Percentiles rank a stretch among this genome's conserved stretches.
Evolutionary conservation across 352 stramenopile species (phyloP).

Genomic region (Phytophthora pistaciae): DNA sequence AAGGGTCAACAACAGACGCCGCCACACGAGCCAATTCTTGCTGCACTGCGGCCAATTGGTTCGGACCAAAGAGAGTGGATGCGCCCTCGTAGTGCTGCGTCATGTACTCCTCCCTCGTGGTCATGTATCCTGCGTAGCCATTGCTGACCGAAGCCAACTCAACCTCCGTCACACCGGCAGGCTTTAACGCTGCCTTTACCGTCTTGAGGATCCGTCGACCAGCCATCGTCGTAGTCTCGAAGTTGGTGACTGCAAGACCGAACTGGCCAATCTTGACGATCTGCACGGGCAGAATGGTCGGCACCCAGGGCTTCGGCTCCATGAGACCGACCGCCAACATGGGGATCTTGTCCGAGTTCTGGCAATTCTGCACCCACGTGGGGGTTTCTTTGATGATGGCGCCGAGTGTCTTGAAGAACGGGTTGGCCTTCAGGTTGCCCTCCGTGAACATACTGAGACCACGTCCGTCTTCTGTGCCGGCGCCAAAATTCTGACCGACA

Average conservation of each 20-base stretch:
- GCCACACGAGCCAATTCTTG: slow-evolving; percentile 58
- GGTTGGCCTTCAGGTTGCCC: slow-evolving; percentile 40
- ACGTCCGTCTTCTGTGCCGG: slow-evolving; percentile 56
- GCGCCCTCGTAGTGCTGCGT: slow-evolving; percentile 78
- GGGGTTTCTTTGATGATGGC: slow-evolving; percentile 26
- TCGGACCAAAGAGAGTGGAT: slow-evolving; percentile 76
- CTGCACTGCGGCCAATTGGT: slow-evolving; percentile 65
- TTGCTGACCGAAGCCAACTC: slow-evolving; percentile 67
- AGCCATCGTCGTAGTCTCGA: slow-evolving; percentile 73
- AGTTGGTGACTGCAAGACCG: slow-evolving; percentile 56
- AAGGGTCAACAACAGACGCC: slow-evolving; percentile 31
- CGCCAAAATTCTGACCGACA: slow-evolving; percentile 56
- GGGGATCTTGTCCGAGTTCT: slow-evolving; percentile 48
- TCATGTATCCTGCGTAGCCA: slow-evolving; percentile 72
- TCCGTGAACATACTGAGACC: slow-evolving; percentile 40
- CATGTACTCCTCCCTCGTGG: slow-evolving; percentile 69
- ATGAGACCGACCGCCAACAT: slow-evolving; percentile 54
- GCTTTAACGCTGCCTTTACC: slow-evolving; percentile 32
- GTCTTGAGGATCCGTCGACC: slow-evolving; percentile 55
- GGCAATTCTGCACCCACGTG: slow-evolving; percentile 54
- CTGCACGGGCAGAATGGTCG: slow-evolving; percentile 61
- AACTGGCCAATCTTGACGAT: slow-evolving; percentile 66
- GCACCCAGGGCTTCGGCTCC: slow-evolving; percentile 51
- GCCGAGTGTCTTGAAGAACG: slow-evolving; percentile 28
- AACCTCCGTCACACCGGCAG: slow-evolving; percentile 46